Evolutionary conservation across 1,284 basidiomycete species (phyloP), one percentile per base, ranked within the genome.

Genomic region (Ceratobasidium sp.): DNA sequence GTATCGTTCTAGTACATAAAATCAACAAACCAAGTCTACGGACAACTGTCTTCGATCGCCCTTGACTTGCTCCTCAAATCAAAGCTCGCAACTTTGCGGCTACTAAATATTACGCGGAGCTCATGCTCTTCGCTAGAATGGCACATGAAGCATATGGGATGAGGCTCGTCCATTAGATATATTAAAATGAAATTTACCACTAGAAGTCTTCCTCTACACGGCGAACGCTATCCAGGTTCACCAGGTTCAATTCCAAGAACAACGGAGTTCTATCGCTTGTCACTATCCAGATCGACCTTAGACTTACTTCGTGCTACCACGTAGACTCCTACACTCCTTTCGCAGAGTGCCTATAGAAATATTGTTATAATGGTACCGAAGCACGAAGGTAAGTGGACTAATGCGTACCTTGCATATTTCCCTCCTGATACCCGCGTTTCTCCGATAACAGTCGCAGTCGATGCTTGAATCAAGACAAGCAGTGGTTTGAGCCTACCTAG

Each of bases 261-360:
- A 87, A 57, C 0, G 85, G 85, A 57, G 87, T 84, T 48, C 84
- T 86, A 6, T 69, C 75, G 0, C 84, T 87, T 69, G 80, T 81
- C 2, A 79, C 50, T 76, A 85, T 85, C 22, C 60, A 50, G 22
- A 72, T 83, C 76, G 0, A 86, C 89, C 71, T 87, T 89, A 41
- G 81, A 78, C 73, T 82, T 78, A 77, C 82, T 86, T n/a, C 91
- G 85, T 22, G 85, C 85, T 1, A 88, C 89, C 77, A 92, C 83
- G 80, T 91, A 92, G 0, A 93, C 91, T 75, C 85, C 90, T 4
- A 90, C 90, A 47, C 89, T 87, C 73, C 86, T 86, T 5, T 80
- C 76, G 54, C 92, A 84, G 19, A 90, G 83, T 7, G 74, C 75
- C 85, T 87, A 65, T 4, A 80, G 8, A 19, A 1, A 73, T 22